Percentiles rank a stretch among this genome's conserved stretches.
Conservation (phyloP, 2,329 filamentous ascomycete genomes). For the Chaetothyriales sp. region DNA sequence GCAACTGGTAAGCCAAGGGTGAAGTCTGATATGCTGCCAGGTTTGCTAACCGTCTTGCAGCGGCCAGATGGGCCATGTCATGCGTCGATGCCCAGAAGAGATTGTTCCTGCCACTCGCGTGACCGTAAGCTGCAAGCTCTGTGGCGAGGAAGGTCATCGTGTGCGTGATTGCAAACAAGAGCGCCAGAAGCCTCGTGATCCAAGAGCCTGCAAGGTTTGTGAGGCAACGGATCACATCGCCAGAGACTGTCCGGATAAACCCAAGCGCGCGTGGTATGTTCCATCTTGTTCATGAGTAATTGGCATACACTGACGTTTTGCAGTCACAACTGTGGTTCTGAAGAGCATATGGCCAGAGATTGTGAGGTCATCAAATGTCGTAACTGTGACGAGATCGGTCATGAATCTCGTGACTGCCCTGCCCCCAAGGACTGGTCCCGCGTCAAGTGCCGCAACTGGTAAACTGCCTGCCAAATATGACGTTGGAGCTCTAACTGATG, state of each 20-base stretch:
- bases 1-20: constrained; percentile 26
- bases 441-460: constrained; percentile 11
- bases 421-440: constrained; percentile 8
- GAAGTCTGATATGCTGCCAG: neutral
- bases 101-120: constrained; percentile 25
- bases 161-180: constrained; percentile 33
- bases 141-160: constrained; percentile 30
- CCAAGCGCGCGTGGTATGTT: constrained; percentile 23
- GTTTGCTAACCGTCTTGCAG: constrained; percentile 5
- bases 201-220: constrained; percentile 16
- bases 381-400: constrained; percentile 25
- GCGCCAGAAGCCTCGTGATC: constrained; percentile 6
- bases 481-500: neutral
- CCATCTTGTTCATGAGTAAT: neutral
- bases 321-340: constrained; percentile 38
- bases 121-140: constrained; percentile 37
- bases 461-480: neutral
- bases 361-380: constrained; percentile 30
- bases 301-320: neutral
- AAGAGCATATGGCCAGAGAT: constrained; percentile 30
- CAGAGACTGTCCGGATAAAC: constrained; percentile 16
- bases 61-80: constrained; percentile 34
- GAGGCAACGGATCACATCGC: constrained; percentile 15
- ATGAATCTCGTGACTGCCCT: constrained; percentile 6
- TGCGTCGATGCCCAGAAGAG: constrained; percentile 35